Base-by-base conservation (phyloP, 495 filamentous ascomycete genomes). In the Aspergillus asperescens region DNA sequence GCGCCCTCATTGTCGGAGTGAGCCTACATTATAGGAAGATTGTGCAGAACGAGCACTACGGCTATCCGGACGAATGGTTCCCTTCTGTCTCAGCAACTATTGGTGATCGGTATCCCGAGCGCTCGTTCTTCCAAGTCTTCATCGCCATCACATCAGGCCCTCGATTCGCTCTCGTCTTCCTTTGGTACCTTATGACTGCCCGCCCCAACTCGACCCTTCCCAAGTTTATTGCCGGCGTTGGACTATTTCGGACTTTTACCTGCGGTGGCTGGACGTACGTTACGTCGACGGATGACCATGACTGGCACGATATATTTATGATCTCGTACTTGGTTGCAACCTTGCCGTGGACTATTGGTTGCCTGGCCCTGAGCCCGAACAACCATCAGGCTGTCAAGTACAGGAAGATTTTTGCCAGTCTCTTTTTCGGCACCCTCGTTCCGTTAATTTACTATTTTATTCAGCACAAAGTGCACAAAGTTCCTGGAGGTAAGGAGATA, bases 291-390 rank as follows among this genome's bases (percentile, higher is more conserved):
- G 94, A 99, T 68, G 90, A 97, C 65, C 94, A 99, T 68, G 82
- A 92, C 66, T 96, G 90, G 90, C 94, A 99, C 64, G 94, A 99
- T 67, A 93, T 96, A 48, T 92, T 97, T 70, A 99, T 99, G 94
- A 95, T 99, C 60, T 95, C 89, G 23, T 99, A 99, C 66, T 71
- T 99, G 42, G 84, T 97, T 39, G 86, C 90, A 12, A 97, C 94
- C 0, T 74, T 99, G 50, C 94, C 94, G 5, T 99, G 94, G 94
- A 97, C 91, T 1, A 59, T 88, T 25, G 94, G 94, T 40, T 96
- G 91, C 65, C 78, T 97, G 40, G 84, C 85, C 10, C 74, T 97
- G 31, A 96, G 90, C 65, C 92, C 93, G 4, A 84, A 84, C 56
- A 96, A 97, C 64, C 76, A 82, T 22, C 80, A 73, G 43, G 89